Conservation (phyloP, 1,284 basidiomycete species). For the Moniliophthora roreri region DNA sequence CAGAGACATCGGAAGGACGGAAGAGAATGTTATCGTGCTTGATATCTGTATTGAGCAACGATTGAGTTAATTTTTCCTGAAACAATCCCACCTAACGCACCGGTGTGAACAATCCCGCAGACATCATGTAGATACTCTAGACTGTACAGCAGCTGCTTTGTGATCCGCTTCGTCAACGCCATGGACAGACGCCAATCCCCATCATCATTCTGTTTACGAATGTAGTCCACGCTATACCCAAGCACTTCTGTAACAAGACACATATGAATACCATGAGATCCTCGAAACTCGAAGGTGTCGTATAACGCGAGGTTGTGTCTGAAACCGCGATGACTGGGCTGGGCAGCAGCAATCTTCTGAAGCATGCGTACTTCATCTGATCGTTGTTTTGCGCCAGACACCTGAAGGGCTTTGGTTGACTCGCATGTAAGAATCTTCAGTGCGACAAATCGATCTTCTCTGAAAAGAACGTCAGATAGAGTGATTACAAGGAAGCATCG, state of each 20-base stretch:
- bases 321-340: constrained; percentile 4
- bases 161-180: constrained; percentile 5
- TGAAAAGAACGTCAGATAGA: background rate
- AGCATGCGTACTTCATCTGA: background rate
- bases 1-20: constrained; percentile 1
- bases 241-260: constrained; percentile 10
- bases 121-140: constrained; percentile 5
- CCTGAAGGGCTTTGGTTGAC: background rate
- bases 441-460: constrained; percentile 3
- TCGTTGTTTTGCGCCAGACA: background rate
- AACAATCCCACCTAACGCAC: background rate
- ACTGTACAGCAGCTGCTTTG: constrained; percentile 2
- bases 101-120: constrained; percentile 6
- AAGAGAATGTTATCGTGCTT: constrained; percentile 14
- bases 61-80: background rate
- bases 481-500: too few relatives aligned
- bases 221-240: constrained; percentile 1
- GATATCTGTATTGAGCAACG: constrained; percentile 4
- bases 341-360: constrained; percentile 1
- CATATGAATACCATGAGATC: constrained; percentile 3
- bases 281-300: constrained; percentile 4
- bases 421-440: constrained; percentile 7
- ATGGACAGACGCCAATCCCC: constrained; percentile 1
- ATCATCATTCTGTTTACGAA: background rate
- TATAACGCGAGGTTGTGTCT: background rate